Conservation (phyloP, 2,329 filamentous ascomycete species). For the Venturia effusa region DNA sequence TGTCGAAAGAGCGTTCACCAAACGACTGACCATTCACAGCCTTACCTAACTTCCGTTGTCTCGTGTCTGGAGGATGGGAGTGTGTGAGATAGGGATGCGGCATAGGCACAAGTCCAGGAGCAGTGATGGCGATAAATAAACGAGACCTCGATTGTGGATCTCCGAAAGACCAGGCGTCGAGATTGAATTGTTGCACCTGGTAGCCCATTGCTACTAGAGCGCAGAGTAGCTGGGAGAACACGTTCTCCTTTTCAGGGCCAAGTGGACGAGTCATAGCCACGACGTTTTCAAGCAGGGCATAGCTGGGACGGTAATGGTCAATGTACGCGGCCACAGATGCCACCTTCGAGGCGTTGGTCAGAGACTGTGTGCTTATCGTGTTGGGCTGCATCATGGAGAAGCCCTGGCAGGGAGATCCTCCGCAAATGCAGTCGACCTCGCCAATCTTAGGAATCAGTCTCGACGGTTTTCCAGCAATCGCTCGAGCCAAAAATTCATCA, state of each 20-base stretch:
- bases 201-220: conserved; percentile 67
- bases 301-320: conserved; percentile 65
- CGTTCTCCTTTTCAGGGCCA: conserved; percentile 38
- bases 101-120: conserved; percentile 51
- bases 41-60: conserved; percentile 39
- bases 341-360: conserved; percentile 65
- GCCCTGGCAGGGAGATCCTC: conserved; percentile 67
- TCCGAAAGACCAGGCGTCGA: conserved; percentile 61
- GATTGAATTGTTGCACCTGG: conserved; percentile 55
- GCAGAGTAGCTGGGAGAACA: conserved; percentile 64
- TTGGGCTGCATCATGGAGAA: conserved; percentile 56
- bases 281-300: conserved; percentile 70
- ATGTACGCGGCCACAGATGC: conserved; percentile 65
- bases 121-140: conserved; percentile 61
- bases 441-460: conserved; percentile 46
- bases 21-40: conserved; percentile 51
- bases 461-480: conserved; percentile 41
- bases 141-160: conserved; percentile 55
- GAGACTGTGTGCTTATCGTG: conserved; percentile 43
- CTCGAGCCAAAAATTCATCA: conserved; percentile 51
- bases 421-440: conserved; percentile 57
- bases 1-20: conserved; percentile 38
- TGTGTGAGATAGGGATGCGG: conserved; percentile 50
- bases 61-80: conserved; percentile 38
- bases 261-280: conserved; percentile 44